These are phyloP conservation scores for Taiozyma sp. DNA, from an alignment of 1,139 yeast genomes.

Conservation along the genomic window DNA sequence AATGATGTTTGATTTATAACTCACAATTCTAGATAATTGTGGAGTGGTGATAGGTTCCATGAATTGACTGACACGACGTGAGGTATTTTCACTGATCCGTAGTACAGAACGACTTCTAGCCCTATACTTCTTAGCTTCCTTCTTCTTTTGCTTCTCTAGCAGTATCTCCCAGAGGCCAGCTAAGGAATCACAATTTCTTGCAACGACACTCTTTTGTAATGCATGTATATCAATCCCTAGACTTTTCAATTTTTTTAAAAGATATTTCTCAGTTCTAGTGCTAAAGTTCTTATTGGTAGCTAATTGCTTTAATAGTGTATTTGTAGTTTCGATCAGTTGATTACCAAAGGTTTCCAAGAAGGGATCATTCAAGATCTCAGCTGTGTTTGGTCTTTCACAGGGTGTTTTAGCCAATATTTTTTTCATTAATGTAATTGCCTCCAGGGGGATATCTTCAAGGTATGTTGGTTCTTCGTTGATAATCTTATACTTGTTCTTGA, in stretches of 20 bases:
- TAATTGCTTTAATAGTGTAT: conserved; percentile 36
- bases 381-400: conserved; percentile 50
- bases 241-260: conserved; percentile 59
- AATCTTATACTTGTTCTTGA: conserved; percentile 54
- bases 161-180: conserved; percentile 83
- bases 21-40: conserved; percentile 20
- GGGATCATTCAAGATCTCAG: conserved; percentile 57
- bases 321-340: conserved; percentile 35
- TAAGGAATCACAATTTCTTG: conserved; percentile 65
- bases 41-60: conserved; percentile 21
- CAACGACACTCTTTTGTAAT: conserved; percentile 54
- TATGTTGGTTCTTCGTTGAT: conserved; percentile 60
- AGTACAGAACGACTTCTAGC: conserved; percentile 48
- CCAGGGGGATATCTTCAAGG: conserved; percentile 39
- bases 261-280: conserved; percentile 56
- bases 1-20: conserved; percentile 9
- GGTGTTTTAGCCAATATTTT: conserved; percentile 65
- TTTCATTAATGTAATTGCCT: conserved; percentile 45
- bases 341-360: conserved; percentile 49
- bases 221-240: conserved; percentile 63
- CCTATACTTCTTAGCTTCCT: conserved; percentile 36
- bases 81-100: conserved; percentile 22
- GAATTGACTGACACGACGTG: conserved; percentile 23
- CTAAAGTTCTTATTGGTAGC: conserved; percentile 41
- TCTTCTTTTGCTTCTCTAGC: conserved; percentile 55